Evolutionary conservation across 2,329 filamentous ascomycete species (phyloP).

Genomic region (Calonectria henricotiae): DNA sequence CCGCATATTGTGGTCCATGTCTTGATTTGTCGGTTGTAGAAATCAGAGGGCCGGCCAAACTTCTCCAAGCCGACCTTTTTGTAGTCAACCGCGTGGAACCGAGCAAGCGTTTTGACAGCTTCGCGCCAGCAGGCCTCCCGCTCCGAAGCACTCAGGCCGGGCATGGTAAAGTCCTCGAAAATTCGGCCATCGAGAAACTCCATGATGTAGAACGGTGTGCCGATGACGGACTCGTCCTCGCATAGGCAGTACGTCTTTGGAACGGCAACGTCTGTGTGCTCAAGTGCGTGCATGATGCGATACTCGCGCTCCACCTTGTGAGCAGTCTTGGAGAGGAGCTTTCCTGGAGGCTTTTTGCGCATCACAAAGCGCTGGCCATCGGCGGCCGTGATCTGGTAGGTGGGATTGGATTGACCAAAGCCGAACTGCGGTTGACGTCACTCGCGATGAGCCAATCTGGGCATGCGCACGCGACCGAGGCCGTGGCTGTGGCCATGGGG

Average conservation of each 20-base stretch:
- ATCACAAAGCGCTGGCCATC: constrained; percentile 84
- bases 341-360: constrained; percentile 98
- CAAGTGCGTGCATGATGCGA: constrained; percentile 88
- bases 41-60: constrained; percentile 83
- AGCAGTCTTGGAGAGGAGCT: constrained; percentile 91
- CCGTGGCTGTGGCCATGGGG: not conserved
- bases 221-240: constrained; percentile 84
- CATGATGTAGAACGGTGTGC: constrained; percentile 98
- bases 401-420: constrained; percentile 97
- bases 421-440: constrained; percentile 78
- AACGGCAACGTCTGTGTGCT: constrained; percentile 85
- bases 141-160: constrained; percentile 78
- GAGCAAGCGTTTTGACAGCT: constrained; percentile 86
- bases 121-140: constrained; percentile 88
- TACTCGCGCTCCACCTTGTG: constrained; percentile 98
- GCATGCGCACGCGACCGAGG: not conserved
- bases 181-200: constrained; percentile 94
- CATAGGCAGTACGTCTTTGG: constrained; percentile 89
- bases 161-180: constrained; percentile 90
- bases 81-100: constrained; percentile 84
- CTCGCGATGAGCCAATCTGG: constrained; percentile 28
- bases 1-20: constrained; percentile 87
- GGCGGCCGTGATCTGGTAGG: constrained; percentile 88
- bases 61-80: constrained; percentile 76
- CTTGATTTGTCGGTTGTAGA: constrained; percentile 88